Percentiles rank a stretch among this genome's conserved stretches.
Conservation (phyloP, 1,284 basidiomycete genomes). For the Malassezia vespertilionis region DNA sequence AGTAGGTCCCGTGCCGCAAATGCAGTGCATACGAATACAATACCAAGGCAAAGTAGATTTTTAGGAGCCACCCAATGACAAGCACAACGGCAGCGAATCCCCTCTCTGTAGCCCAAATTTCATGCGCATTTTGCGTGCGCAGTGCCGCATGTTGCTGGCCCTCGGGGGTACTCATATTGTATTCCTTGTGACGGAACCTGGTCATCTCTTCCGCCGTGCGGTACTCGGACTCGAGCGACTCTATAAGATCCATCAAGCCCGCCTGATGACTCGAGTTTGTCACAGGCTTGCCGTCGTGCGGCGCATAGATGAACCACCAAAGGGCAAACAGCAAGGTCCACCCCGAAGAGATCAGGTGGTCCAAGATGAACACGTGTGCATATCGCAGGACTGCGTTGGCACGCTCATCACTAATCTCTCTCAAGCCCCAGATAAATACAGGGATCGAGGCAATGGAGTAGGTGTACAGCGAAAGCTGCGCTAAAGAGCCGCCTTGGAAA, state of each 20-base stretch:
- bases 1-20: slow-evolving; percentile 80
- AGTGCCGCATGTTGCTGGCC: slow-evolving; percentile 40
- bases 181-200: slow-evolving; percentile 35
- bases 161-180: slow-evolving; percentile 24
- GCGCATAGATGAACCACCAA: slow-evolving; percentile 76
- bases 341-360: slow-evolving; percentile 80
- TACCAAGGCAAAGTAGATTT: slow-evolving; percentile 82
- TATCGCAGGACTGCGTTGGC: slow-evolving; percentile 65
- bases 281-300: slow-evolving; percentile 61
- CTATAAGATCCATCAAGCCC: slow-evolving; percentile 44
- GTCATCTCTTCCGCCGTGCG: slow-evolving; percentile 31
- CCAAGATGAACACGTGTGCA: slow-evolving; percentile 79
- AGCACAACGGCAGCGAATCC: slow-evolving; percentile 67
- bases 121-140: slow-evolving; percentile 26
- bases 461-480: slow-evolving; percentile 68
- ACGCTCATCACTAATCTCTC: slow-evolving; percentile 59
- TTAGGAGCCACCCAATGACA: slow-evolving; percentile 70
- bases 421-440: slow-evolving; percentile 75
- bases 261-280: slow-evolving; percentile 35
- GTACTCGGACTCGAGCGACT: slow-evolving; percentile 41
- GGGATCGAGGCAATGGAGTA: slow-evolving; percentile 78
- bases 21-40: slow-evolving; percentile 90
- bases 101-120: slow-evolving; percentile 79
- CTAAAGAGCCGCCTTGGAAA: slow-evolving; percentile 72
- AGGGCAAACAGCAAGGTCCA: slow-evolving; percentile 85